A percentile compares a stretch with the other conserved stretches of the same genome.
phyloP scores from a whole-genome alignment of 805 yeast species.

The Lachancea cidri region DNA sequence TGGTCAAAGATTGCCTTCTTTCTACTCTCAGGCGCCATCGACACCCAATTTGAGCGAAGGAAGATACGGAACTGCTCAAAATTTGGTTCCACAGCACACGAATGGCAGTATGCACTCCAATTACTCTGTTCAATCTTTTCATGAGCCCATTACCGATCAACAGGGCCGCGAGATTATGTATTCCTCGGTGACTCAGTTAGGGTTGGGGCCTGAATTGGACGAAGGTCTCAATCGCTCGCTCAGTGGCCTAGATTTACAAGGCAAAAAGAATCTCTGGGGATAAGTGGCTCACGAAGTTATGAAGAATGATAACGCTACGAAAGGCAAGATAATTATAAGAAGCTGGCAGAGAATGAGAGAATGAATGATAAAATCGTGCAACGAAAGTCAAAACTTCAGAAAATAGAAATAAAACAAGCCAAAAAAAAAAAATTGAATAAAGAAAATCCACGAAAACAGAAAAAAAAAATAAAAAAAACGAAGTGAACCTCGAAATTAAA shows the following conservation, averaged over 20 bases:
- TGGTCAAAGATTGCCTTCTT: slow-evolving; percentile 9
- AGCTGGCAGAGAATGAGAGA: not conserved
- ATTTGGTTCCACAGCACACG: slow-evolving; percentile 29
- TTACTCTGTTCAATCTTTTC: slow-evolving; percentile 29
- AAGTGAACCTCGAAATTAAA: too few species aligned
- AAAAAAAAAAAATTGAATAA: too few species aligned
- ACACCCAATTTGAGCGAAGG: slow-evolving; percentile 10
- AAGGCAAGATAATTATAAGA: not conserved
- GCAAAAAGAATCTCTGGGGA: slow-evolving; percentile 14
- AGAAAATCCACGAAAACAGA: too few species aligned
- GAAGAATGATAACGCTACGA: slow-evolving; percentile 6
- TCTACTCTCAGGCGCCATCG: slow-evolving; percentile 12
- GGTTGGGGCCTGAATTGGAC: slow-evolving; percentile 20
- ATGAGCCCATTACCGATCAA: slow-evolving; percentile 7
- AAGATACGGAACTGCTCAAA: slow-evolving; percentile 11
- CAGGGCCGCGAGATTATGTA: slow-evolving; percentile 19
- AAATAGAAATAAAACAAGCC: too few species aligned
- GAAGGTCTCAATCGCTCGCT: slow-evolving; percentile 31
- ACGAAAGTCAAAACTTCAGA: too few species aligned
- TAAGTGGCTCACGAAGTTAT: slow-evolving; percentile 9
- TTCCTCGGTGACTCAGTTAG: slow-evolving; percentile 14
- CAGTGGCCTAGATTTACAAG: slow-evolving; percentile 30
- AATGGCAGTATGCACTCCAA: slow-evolving; percentile 33
- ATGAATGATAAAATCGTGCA: not conserved
- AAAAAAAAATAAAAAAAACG: too few species aligned